These are phyloP conservation scores for Allium fistulosum DNA, from an alignment of 106 monocot genomes.

Conservation along the genomic window DNA sequence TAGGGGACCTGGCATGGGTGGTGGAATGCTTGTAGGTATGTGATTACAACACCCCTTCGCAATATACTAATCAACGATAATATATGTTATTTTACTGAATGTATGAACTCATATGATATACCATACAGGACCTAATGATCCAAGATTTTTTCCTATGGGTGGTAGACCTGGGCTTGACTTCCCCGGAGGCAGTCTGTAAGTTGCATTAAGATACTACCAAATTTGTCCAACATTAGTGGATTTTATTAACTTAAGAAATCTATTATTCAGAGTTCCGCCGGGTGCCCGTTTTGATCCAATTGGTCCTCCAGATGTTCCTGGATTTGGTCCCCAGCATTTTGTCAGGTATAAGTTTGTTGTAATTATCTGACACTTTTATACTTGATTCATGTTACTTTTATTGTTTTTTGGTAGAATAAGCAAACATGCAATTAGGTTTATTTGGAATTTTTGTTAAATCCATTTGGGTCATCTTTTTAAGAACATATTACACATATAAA, in stretches of 20 bases:
- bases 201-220: neutral
- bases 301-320: conserved; percentile 83
- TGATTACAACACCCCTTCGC: neutral
- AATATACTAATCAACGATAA: neutral
- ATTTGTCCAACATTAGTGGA: conserved; percentile 3
- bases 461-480: too few species aligned
- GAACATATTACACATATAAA: too few species aligned
- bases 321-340: conserved; percentile 76
- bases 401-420: too few species aligned
- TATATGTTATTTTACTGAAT: neutral
- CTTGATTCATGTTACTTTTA: too few species aligned
- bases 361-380: neutral
- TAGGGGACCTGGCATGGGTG: conserved; percentile 49
- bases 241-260: neutral
- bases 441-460: too few species aligned
- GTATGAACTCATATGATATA: neutral
- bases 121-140: conserved; percentile 77
- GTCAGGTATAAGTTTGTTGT: conserved; percentile 32
- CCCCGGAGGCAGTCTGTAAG: conserved; percentile 55
- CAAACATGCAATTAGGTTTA: too few species aligned
- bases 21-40: conserved; percentile 84
- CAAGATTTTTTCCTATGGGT: conserved; percentile 49
- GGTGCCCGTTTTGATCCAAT: conserved; percentile 81
- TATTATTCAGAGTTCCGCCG: conserved; percentile 31
- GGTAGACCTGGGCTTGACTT: conserved; percentile 9